Base-by-base conservation (phyloP, 2,329 filamentous ascomycete species). In the Thelonectria discophora region DNA sequence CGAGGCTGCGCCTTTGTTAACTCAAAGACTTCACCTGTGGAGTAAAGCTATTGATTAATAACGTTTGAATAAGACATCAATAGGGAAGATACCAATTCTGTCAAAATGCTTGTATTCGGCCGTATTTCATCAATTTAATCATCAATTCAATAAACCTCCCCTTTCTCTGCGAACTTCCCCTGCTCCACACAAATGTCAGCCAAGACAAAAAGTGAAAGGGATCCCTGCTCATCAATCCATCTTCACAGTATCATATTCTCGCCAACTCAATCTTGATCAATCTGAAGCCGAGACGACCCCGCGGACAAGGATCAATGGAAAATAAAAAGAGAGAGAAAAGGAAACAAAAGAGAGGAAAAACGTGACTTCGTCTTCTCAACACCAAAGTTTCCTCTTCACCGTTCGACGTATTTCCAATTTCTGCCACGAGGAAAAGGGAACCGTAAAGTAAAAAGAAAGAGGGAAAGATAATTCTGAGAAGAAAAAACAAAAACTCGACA, bases 191-290 rank as follows among this genome's bases (percentile, higher is more conserved):
- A 59, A 18, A 49, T 59, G 42, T 27, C 34, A 32, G 51, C 13
- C 12, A 56, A 52, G 47, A 55, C 17, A 45, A 55, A 56, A 48
- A n/a, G n/a, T n/a, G 34, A 3, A 9, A 47, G 9, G 32, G 17
- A 45, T 24, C 58, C 58, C 48, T 53, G 42, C 32, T 24, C 24
- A 39, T 45, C 13, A 4, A 27, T 42, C 53, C 27, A 24, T 40
- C 46, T 30, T 37, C 47, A 55, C 42, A 48, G 46, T 48, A 24
- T 15, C 53, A 51, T 34, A 43, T 17, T 18, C 42, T 24, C 20
- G 40, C n/a, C 43, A 57, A 51, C 42, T 48, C 53, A 61, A 61
- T 61, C 53, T 61, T 61, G 52, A 49, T 48, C 30, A 61, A 61
- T 57, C 53, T 53, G 45, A 54, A 57, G 34, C 58, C 40, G 40